Base-by-base conservation (phyloP, 1,284 basidiomycete genomes). In the Puccinia horiana region DNA sequence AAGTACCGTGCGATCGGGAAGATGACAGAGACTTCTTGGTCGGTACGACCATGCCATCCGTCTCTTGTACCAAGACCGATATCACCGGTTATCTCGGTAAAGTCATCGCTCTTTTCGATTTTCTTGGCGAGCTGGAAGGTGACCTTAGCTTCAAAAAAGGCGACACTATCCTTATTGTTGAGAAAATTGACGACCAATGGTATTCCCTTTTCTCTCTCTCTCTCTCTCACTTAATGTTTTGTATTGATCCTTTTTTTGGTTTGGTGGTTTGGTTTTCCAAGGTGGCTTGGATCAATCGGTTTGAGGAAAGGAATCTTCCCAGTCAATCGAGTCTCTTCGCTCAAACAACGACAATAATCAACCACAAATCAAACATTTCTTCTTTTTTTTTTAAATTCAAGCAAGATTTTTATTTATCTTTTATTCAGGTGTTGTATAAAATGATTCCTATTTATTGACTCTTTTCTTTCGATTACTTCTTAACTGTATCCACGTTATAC, bases 111-210 rank as follows among this genome's bases (percentile, higher is more conserved):
- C 47, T 35, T 0, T 81, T 49, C 73, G 79, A 81, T 61, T 81
- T 81, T 37, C 26, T 58, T 4, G 44, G 56, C n/a, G 63, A 52
- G 40, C 54, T 94, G 92, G 84, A 88, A 16, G 94, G 93, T 1
- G 95, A 97, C 87, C 86, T 97, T 61, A 92, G 92, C 0, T 93
- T 97, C 86, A 89, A 88, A n/a, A 94, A 92, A 86, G 94, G 94
- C 0, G 92, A 96, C 83, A 90, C 95, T 23, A 92, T 97, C 80
- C 89, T 88, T 14, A 89, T 96, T 23, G 90, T 91, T 26, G 89
- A 92, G 86, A 93, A 91, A 88, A 93, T 90, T 61, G 91, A 89
- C 26, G 91, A 94, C 85, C 92, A 94, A 84, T 95, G 94, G 94
- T 92, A 84, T 40, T 29, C 49, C 47, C 16, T n/a, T 20, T 2